Conservation (phyloP, 148 eudicot genomes). For the Cornus suecica region DNA sequence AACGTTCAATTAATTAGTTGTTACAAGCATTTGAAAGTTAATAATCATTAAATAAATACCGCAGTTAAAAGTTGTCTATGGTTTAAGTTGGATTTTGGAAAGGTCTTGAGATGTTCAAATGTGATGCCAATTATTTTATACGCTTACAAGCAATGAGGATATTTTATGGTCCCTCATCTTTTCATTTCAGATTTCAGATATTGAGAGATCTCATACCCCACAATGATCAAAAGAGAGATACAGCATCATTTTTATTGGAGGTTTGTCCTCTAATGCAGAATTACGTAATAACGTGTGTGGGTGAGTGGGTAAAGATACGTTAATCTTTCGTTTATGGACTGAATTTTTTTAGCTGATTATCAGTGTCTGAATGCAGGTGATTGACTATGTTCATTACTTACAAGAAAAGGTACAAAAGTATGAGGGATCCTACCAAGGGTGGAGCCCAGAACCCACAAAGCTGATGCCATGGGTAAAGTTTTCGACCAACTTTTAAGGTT, state of each 20-base stretch:
- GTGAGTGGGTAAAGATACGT: not conserved
- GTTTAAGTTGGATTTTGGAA: not conserved
- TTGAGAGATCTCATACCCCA: slow-evolving; percentile 80
- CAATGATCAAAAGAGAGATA: slow-evolving; percentile 91
- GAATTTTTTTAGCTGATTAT: slow-evolving; percentile 8
- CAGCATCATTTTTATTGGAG: slow-evolving; percentile 90
- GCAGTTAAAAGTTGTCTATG: not conserved
- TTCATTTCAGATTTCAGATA: slow-evolving; percentile 65
- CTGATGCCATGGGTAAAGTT: slow-evolving; percentile 88
- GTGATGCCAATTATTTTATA: not conserved
- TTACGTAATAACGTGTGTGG: not conserved
- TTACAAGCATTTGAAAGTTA: not conserved
- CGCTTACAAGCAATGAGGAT: not conserved
- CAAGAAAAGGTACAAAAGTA: slow-evolving; percentile 86
- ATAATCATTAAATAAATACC: not conserved
- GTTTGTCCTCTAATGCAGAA: slow-evolving; percentile 25
- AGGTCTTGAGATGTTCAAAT: slow-evolving; percentile 5
- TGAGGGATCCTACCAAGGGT: slow-evolving; percentile 78
- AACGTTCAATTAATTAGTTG: not conserved
- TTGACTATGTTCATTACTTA: slow-evolving; percentile 75
- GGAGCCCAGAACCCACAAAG: slow-evolving; percentile 80
- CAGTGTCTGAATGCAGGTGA: slow-evolving; percentile 51
- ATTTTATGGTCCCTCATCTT: slow-evolving; percentile 11
- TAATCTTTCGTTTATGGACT: not conserved
- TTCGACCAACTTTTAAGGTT: slow-evolving; percentile 3